These are phyloP conservation scores for Stylonectria norvegica DNA, from an alignment of 2,329 filamentous ascomycete genomes.

Conservation along the genomic window DNA sequence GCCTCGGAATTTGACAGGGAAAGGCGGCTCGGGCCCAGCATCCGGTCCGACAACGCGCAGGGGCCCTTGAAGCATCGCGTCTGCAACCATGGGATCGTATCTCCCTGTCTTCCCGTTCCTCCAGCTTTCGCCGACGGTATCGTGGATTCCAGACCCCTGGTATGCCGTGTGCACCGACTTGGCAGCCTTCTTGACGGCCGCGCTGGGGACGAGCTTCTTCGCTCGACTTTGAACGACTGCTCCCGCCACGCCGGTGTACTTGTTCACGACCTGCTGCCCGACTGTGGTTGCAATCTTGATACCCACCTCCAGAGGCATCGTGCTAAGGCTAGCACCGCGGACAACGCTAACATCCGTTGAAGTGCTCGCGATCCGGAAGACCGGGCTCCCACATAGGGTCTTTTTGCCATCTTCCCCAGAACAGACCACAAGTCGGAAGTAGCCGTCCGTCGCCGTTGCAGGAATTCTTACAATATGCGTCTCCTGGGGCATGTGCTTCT, in stretches of 20 bases:
- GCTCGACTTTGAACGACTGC: slow-evolving; percentile 40
- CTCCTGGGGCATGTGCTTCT: slow-evolving; percentile 54
- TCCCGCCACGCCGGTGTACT: slow-evolving; percentile 38
- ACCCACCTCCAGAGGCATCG: slow-evolving; percentile 63
- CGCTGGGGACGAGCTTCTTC: slow-evolving; percentile 34
- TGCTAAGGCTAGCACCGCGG: slow-evolving; percentile 61
- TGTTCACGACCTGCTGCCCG: slow-evolving; percentile 42
- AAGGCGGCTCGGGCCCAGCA: slow-evolving; percentile 50
- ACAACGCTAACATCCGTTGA: slow-evolving; percentile 59
- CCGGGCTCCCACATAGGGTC: slow-evolving; percentile 61
- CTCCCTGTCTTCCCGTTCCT: slow-evolving; percentile 35
- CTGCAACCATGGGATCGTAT: slow-evolving; percentile 35
- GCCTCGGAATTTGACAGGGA: slow-evolving; percentile 51
- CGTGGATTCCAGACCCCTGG: slow-evolving; percentile 23
- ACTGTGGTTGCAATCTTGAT: slow-evolving; percentile 54
- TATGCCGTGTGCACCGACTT: slow-evolving; percentile 38
- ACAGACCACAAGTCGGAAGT: slow-evolving; percentile 65
- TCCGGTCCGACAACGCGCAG: slow-evolving; percentile 45
- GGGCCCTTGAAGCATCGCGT: slow-evolving; percentile 31
- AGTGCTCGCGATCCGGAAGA: slow-evolving; percentile 66
- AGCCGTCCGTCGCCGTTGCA: slow-evolving; percentile 60
- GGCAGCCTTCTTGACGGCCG: slow-evolving; percentile 38
- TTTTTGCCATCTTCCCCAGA: slow-evolving; percentile 44
- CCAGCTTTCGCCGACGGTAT: slow-evolving; percentile 32
- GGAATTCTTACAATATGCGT: slow-evolving; percentile 65